Evolutionary conservation across 768 basidiomycete genomes (phyloP), one percentile per base, ranked within the genome.

Genomic region (Amanita molliuscula): DNA sequence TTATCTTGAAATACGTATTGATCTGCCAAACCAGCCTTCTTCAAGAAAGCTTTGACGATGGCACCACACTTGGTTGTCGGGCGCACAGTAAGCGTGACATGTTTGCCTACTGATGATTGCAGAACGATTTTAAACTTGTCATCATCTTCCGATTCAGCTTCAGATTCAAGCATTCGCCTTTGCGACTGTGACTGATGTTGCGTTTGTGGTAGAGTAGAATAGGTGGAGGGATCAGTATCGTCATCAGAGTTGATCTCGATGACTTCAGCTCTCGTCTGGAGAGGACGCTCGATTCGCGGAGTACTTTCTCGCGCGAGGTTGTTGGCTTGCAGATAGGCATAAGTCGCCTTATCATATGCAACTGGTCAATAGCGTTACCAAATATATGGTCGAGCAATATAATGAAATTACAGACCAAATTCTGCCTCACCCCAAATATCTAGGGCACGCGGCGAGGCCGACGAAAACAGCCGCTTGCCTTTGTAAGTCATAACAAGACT

Each of bases 11-110:
- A 69, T 11, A 69, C 47, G 55, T 83, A 83, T 36, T 78, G 69
- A 42, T 76, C 74, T 26, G 73, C 70, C 48, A 89, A 59, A 1
- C 76, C 81, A 4, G 79, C 77, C 57, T 77, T 79, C 62, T 77
- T 85, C 58, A 91, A 66, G 62, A 84, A 91, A 0, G 82, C 84
- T 56, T 75, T 77, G 45, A 90, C 76, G 48, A 91, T 84, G 0
- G 82, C 78, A 11, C 80, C 81, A 50, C 87, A 88, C 48, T 76
- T 88, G 16, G 88, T 87, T 16, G 82, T 83, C 6, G 78, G 74
- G 6, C 85, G 81, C 5, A 89, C 88, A 2, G 73, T 82, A 28
- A 91, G 69, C 1, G 73, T 71, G 42, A 89, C 72, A 34, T 77
- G 74, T 50, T 76, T 80, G 15, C 67, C 62, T 16, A 63, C 52